phyloP scores from a whole-genome alignment of 1,139 yeast species.

The Geotrichum macrosporum region DNA sequence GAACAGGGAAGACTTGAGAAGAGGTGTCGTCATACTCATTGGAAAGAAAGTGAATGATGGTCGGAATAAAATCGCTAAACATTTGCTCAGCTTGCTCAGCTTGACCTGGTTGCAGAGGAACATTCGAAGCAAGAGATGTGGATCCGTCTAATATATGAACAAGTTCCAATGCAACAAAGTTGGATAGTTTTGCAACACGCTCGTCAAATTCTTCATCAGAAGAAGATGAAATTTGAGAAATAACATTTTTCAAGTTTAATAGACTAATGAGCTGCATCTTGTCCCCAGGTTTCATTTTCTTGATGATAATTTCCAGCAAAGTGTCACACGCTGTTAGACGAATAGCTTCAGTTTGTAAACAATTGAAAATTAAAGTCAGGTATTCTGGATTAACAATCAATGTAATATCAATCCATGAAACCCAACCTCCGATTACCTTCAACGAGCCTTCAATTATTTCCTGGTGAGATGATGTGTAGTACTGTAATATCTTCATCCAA shows the following conservation, averaged over 20 bases:
- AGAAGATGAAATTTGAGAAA: conserved; percentile 40
- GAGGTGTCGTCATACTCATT: conserved; percentile 90
- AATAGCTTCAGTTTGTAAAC: conserved; percentile 41
- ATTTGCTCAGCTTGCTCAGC: conserved; percentile 42
- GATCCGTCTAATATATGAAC: conserved; percentile 58
- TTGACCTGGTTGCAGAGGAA: conserved; percentile 19
- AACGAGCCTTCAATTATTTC: conserved; percentile 60
- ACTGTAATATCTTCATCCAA: conserved; percentile 61
- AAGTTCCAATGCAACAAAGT: conserved; percentile 72
- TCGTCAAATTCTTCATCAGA: conserved; percentile 69
- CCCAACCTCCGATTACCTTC: conserved; percentile 74
- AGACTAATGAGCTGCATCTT: conserved; percentile 72
- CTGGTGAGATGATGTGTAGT: conserved; percentile 30
- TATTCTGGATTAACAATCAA: conserved; percentile 67
- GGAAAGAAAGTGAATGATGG: conserved; percentile 61
- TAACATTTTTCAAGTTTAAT: conserved; percentile 58
- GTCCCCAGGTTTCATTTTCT: conserved; percentile 87
- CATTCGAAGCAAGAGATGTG: conserved; percentile 32
- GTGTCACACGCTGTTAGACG: conserved; percentile 67
- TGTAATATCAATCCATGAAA: conserved; percentile 91
- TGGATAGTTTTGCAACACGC: conserved; percentile 66
- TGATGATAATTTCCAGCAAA: conserved; percentile 73
- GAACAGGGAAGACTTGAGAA: conserved; percentile 72
- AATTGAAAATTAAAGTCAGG: conserved; percentile 58
- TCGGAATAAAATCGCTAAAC: conserved; percentile 66